These are phyloP conservation scores for Trichoderma sp. DNA, from an alignment of 2,329 filamentous ascomycete genomes.

Conservation along the genomic window DNA sequence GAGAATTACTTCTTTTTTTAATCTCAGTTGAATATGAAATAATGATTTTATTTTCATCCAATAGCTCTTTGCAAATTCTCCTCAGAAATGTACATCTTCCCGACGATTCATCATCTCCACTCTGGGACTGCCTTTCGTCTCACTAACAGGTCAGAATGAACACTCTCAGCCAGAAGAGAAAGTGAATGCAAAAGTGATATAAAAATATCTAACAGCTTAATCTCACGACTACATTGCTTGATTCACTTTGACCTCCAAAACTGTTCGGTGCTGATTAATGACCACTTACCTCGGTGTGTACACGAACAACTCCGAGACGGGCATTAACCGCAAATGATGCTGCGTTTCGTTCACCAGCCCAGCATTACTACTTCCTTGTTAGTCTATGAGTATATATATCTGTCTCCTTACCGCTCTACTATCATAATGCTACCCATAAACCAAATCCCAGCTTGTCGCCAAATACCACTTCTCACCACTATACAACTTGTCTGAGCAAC, in stretches of 20 bases:
- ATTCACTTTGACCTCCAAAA: not conserved
- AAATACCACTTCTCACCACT: not conserved
- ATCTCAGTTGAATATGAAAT: not conserved
- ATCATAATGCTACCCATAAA: too few species aligned
- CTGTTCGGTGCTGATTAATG: not conserved
- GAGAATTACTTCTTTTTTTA: not conserved
- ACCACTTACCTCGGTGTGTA: not conserved
- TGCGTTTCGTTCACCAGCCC: not conserved
- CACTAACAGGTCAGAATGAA: not conserved
- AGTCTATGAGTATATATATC: not conserved
- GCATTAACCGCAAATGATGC: not conserved
- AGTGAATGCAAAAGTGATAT: not conserved
- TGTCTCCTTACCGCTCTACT: not conserved
- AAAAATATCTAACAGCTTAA: not conserved
- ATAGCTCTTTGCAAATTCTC: not conserved
- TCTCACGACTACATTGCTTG: not conserved
- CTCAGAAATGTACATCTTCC: not conserved
- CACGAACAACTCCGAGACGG: not conserved
- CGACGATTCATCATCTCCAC: not conserved
- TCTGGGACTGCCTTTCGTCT: not conserved
- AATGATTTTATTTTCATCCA: not conserved
- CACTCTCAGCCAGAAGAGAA: not conserved
- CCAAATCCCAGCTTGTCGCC: not conserved
- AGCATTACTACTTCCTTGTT: not conserved
- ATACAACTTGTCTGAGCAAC: not conserved